Conservation (phyloP, 228 moss, liverwort and hornwort species). For the Sphagnum magellanicum region DNA sequence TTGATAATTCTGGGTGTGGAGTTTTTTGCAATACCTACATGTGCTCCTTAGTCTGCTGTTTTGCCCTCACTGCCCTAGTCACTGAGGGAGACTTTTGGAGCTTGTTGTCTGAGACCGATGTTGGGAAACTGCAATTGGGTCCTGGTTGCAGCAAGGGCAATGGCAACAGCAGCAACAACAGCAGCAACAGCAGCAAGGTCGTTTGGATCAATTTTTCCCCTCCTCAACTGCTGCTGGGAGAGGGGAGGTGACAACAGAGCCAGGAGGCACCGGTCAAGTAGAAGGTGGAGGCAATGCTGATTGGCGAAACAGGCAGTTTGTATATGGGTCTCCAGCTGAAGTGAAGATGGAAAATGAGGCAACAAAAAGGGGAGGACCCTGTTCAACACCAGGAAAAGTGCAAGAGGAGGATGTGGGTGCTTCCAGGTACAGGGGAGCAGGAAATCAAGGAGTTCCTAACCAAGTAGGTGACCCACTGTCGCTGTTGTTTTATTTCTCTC, state of each 20-base stretch:
- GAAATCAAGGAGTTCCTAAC: conserved; percentile 5
- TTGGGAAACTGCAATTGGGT: no score
- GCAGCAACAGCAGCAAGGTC: conserved; percentile 35
- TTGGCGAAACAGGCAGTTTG: conserved; percentile 34
- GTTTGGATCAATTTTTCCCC: conserved; percentile 37
- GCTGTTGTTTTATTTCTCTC: no score
- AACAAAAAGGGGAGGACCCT: conserved; percentile 19
- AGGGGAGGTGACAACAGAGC: conserved; percentile 18
- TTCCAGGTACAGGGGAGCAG: conserved; percentile 26
- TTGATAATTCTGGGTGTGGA: background rate
- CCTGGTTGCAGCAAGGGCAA: no score
- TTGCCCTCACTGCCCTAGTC: background rate
- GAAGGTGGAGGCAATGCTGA: conserved; percentile 43
- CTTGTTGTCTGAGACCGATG: no score
- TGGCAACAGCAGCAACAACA: no score
- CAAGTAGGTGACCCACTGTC: conserved; percentile 17
- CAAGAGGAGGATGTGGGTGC: conserved; percentile 51
- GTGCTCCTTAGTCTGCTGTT: background rate
- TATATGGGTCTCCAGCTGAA: conserved; percentile 18
- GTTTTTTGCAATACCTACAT: background rate
- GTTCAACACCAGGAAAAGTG: conserved; percentile 24
- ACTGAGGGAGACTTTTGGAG: no score
- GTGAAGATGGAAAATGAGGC: conserved; percentile 25
- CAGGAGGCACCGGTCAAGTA: conserved; percentile 23
- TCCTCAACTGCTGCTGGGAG: conserved; percentile 21